phyloP scores from a whole-genome alignment of 768 basidiomycete genomes.

The Boletellus sp. region DNA sequence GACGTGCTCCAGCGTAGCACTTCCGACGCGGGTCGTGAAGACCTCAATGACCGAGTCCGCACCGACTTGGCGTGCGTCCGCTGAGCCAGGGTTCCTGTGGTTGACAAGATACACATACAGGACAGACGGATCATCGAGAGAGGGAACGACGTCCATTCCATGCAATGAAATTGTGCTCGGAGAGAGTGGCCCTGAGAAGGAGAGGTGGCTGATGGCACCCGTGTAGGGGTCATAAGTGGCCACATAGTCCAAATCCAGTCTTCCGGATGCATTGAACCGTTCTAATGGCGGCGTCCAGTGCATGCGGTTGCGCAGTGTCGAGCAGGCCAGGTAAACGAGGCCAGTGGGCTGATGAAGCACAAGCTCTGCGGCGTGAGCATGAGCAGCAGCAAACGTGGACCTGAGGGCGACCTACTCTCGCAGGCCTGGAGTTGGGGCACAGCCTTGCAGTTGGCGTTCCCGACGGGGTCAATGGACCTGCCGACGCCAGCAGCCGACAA shows the following conservation, averaged over 20 bases:
- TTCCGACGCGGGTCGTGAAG: slow-evolving; percentile 51
- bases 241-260: slow-evolving; percentile 49
- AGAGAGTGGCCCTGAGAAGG: slow-evolving; percentile 36
- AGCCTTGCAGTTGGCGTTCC: slow-evolving; percentile 46
- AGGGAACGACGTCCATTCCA: slow-evolving; percentile 67
- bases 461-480: slow-evolving; percentile 42
- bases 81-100: slow-evolving; percentile 52
- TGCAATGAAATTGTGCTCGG: slow-evolving; percentile 49
- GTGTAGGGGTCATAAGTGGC: slow-evolving; percentile 55
- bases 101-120: slow-evolving; percentile 71
- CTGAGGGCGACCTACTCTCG: slow-evolving; percentile 49
- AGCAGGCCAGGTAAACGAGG: slow-evolving; percentile 61
- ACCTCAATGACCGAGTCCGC: slow-evolving; percentile 72
- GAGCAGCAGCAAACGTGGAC: neutral
- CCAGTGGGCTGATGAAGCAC: slow-evolving; percentile 57
- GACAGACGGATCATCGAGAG: slow-evolving; percentile 41
- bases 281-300: slow-evolving; percentile 50
- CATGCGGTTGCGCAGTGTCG: slow-evolving; percentile 42
- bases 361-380: slow-evolving; percentile 40
- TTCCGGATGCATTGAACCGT: slow-evolving; percentile 35
- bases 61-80: slow-evolving; percentile 43
- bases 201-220: slow-evolving; percentile 42
- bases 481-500: slow-evolving; percentile 43
- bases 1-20: slow-evolving; percentile 46
- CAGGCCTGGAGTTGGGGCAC: slow-evolving; percentile 60